phyloP scores from a whole-genome alignment of 1,284 basidiomycete genomes.

The Austroboletus novae-zelandiae region DNA sequence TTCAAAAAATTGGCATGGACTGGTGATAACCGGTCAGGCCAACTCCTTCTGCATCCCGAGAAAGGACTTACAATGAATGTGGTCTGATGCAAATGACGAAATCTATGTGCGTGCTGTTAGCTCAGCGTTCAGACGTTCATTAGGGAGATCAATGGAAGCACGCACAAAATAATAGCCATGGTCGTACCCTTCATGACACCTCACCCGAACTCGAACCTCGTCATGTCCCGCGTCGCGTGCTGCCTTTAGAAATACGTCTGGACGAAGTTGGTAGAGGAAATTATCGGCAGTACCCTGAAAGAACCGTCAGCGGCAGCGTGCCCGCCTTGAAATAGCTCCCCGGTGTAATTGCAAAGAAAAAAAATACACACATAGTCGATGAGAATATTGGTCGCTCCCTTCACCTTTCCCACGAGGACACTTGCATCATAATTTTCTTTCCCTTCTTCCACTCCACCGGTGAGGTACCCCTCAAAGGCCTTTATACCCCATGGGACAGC shows the following conservation, averaged over 20 bases:
- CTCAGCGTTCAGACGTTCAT: slow-evolving; percentile 39
- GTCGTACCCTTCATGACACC: slow-evolving; percentile 88
- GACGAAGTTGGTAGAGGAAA: slow-evolving; percentile 89
- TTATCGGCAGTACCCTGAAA: slow-evolving; percentile 79
- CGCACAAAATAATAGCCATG: slow-evolving; percentile 92
- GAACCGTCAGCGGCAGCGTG: slow-evolving; percentile 5
- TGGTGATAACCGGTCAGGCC: slow-evolving; percentile 29
- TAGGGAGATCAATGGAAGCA: slow-evolving; percentile 29
- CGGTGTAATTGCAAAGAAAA: not conserved
- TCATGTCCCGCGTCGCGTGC: slow-evolving; percentile 72
- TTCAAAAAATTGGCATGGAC: slow-evolving; percentile 80
- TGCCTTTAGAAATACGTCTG: slow-evolving; percentile 83
- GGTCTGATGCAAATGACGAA: slow-evolving; percentile 74
- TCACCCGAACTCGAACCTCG: slow-evolving; percentile 75
- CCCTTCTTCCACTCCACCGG: slow-evolving; percentile 76
- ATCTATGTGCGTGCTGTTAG: slow-evolving; percentile 69
- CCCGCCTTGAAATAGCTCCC: not conserved
- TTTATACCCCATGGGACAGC: slow-evolving; percentile 91
- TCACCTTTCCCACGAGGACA: slow-evolving; percentile 68
- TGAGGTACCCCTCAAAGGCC: slow-evolving; percentile 89
- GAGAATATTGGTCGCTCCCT: slow-evolving; percentile 74
- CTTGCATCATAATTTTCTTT: slow-evolving; percentile 81
- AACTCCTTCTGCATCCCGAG: not conserved
- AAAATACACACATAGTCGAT: slow-evolving; percentile 69
- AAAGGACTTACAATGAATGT: slow-evolving; percentile 44